Conservation (phyloP, 2,329 filamentous ascomycete species). For the Aspergillus nomiae region DNA sequence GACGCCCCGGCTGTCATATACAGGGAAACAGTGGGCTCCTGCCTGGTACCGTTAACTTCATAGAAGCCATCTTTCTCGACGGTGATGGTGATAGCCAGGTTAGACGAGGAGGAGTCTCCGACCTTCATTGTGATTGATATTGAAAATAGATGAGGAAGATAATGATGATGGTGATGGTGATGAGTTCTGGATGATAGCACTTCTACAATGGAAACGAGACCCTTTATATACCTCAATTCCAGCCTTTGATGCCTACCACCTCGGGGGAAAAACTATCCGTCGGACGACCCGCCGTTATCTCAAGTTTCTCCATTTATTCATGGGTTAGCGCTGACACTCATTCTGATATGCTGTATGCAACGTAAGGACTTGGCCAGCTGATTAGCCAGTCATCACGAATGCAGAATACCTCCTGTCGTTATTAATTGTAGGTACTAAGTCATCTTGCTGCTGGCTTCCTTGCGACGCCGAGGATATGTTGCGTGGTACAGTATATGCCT, state of each 20-base stretch:
- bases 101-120: constrained; percentile 10
- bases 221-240: constrained; percentile 4
- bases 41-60: constrained; percentile 31
- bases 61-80: constrained; percentile 37
- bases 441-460: background rate
- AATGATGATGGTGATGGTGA: background rate
- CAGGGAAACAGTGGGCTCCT: constrained; percentile 31
- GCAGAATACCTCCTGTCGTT: no score
- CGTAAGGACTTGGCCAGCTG: background rate
- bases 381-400: background rate
- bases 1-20: constrained; percentile 31
- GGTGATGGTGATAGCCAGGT: constrained; percentile 34
- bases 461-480: background rate
- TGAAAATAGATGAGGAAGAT: background rate
- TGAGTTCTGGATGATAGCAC: background rate
- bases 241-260: no score
- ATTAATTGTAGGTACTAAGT: background rate
- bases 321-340: background rate
- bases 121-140: constrained; percentile 15
- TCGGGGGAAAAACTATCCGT: background rate
- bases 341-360: background rate
- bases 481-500: constrained; percentile 1
- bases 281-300: background rate
- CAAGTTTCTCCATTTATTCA: background rate
- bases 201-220: background rate